These are phyloP conservation scores for Kodamaea kakaduensis DNA, from an alignment of 805 yeast species.

Conservation along the genomic window DNA sequence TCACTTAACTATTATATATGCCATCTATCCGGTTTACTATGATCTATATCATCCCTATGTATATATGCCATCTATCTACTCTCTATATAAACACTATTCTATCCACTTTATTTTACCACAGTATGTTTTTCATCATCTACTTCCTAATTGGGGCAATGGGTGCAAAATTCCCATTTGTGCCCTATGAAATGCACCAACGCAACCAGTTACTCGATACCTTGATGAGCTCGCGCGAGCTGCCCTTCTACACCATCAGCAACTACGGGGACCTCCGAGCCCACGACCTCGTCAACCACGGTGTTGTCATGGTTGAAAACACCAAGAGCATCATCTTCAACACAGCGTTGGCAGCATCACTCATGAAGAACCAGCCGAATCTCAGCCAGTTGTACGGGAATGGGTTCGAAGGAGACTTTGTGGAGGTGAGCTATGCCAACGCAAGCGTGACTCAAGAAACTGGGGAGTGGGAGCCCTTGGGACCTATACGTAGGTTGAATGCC, in stretches of 20 bases:
- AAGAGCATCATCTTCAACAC: conserved; percentile 8
- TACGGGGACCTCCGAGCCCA: conserved; percentile 24
- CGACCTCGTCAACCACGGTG: conserved; percentile 39
- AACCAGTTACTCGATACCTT: conserved; percentile 8
- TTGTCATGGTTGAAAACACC: conserved; percentile 1
- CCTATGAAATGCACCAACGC: background rate
- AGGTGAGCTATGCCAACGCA: conserved; percentile 5
- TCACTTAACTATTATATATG: too few relatives aligned
- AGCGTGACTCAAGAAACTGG: background rate
- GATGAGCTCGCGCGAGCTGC: background rate
- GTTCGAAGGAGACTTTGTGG: conserved; percentile 2
- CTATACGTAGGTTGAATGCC: conserved; percentile 7
- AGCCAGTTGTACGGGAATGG: background rate
- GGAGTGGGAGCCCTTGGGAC: conserved; percentile 11
- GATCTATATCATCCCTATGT: background rate
- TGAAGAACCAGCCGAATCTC: conserved; percentile 1
- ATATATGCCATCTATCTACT: background rate
- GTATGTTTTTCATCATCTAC: background rate
- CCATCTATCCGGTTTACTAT: background rate
- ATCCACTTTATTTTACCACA: background rate
- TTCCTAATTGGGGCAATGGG: background rate
- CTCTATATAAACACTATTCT: background rate
- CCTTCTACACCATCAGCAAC: conserved; percentile 2
- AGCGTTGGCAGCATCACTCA: conserved; percentile 4
- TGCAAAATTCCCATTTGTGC: conserved; percentile 1